phyloP scores from a whole-genome alignment of 305 asterid species.

The Stenogyne calaminthoides region DNA sequence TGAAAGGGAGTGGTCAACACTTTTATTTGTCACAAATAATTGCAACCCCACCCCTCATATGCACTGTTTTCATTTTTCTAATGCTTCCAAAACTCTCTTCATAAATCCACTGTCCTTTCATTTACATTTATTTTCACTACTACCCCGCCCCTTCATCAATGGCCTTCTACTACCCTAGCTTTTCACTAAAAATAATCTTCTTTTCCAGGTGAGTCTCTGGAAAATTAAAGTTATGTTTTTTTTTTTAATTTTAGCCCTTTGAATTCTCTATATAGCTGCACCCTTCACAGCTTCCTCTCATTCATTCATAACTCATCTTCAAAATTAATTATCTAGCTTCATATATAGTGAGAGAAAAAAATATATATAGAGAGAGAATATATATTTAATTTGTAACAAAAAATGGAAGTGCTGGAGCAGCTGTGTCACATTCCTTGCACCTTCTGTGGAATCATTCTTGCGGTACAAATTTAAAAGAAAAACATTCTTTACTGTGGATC shows the following conservation, averaged over 20 bases:
- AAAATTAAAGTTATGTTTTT: slow-evolving; percentile 12
- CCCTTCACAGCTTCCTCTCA: slow-evolving; percentile 40
- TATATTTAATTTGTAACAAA: not conserved
- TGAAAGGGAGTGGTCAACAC: slow-evolving; percentile 46
- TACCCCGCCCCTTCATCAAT: slow-evolving; percentile 32
- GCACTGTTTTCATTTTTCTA: slow-evolving; percentile 26
- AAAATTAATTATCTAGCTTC: slow-evolving; percentile 33
- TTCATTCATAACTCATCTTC: slow-evolving; percentile 43
- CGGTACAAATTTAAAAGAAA: slow-evolving; percentile 47
- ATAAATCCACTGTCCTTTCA: slow-evolving; percentile 35
- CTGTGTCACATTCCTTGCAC: slow-evolving; percentile 90
- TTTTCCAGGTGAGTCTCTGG: slow-evolving; percentile 24
- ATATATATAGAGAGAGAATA: slow-evolving; percentile 11
- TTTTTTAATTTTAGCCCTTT: slow-evolving; percentile 30
- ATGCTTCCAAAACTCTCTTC: slow-evolving; percentile 43
- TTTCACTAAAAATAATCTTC: too few relatives aligned
- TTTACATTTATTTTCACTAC: slow-evolving; percentile 26
- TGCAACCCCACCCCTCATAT: slow-evolving; percentile 39
- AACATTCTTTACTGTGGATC: slow-evolving; percentile 32
- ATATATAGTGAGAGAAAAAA: not conserved
- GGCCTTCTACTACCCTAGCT: slow-evolving; percentile 23
- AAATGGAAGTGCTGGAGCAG: slow-evolving; percentile 67
- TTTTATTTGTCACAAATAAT: slow-evolving; percentile 41
- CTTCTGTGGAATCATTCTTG: slow-evolving; percentile 88
- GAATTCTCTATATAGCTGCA: slow-evolving; percentile 46